Base-by-base conservation (phyloP, 805 yeast species). In the Priceomyces melissophilus region DNA sequence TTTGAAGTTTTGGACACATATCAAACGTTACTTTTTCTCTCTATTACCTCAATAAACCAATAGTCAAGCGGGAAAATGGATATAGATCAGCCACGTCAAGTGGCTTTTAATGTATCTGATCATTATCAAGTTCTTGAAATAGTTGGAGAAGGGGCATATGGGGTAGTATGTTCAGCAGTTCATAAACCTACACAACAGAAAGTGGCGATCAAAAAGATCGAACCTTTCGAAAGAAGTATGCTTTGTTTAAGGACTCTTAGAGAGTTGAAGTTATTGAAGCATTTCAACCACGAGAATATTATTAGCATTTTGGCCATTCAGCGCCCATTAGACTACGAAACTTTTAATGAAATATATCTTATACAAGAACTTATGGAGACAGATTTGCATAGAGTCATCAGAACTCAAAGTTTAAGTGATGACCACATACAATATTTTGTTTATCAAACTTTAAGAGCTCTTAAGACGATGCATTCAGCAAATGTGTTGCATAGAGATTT, bases 71-170 rank as follows among this genome's bases (percentile, higher is more conserved):
- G 12, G 10, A 23, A 8, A 14, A 41, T 41, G 44, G 33, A 37
- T 32, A 35, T 29, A 13, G 46, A 43, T 16, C 44, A 37, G 16
- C 29, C 53, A 5, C 52, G 68, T 29, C 63, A 69, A 43, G 61
- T 69, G 12, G 58, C 79, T n/a, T 91, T 91, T 72, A 87, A 88
- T 60, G 91, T 91, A 20, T 81, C 90, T 23, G 86, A 84, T 46
- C 89, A 87, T 55, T 91, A 90, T 62, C 88, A 88, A 60, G 81
- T 91, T 35, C 71, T 82, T 38, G 88, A 87, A 49, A 78, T 91
- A 11, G 82, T 91, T 2, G 98, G 98, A 7, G 96, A 89, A 62
- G 98, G 98, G 13, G 97, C 98, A 0, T 91, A 91, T 58, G 98
- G 98, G 4, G 81, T 90, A 10, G 98, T 91, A 9, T 82, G 96